Evolutionary conservation across 139 green algal species (phyloP), one percentile per base, ranked within the genome.

Genomic region (Astrephomene gubernaculifera): DNA sequence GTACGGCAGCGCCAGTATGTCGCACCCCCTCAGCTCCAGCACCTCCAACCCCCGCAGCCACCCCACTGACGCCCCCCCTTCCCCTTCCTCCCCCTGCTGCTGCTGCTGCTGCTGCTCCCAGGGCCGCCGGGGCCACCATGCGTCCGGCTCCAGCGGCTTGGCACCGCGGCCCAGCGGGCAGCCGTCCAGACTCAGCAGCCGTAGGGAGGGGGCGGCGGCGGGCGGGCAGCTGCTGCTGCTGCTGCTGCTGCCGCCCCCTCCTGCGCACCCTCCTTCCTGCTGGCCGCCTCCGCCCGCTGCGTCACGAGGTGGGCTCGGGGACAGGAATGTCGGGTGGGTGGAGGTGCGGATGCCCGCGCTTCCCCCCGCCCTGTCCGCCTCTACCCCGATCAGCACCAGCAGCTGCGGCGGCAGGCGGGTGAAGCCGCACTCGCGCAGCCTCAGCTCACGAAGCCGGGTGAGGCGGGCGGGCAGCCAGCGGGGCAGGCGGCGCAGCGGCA

Each of bases 1-100:
- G 74, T 82, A 82, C 24, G 74, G 74, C 57, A 82, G 53, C 29
- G 74, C 74, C 35, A 82, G 29, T 8, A 82, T 71, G 38, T 41
- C 54, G 74, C 74, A 82, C 14, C 57, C 54, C 9, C 74, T 54
- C 74, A 82, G 74, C 36, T 35, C 27, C 54, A 82, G 74, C 54
- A 69, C 74, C 74, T 82, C 74, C 74, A 82, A 36, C 8, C 74
- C 53, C 65, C 43, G 65, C 65, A 54, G 36, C 38, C 68, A 75
- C 25, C 8, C 73, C 73, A 29, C 74, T 35, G 71, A 44, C 71
- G 6, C 27, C 27, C 43, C 71, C 1, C 61, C 61, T 9, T 69
- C 61, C 5, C 61, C 54, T 65, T 65, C 14, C 54, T 45, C 41
- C 25, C 70, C 25, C 1, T 3, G 35, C 35, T 72, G 9, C 35